Evolutionary conservation across 495 filamentous ascomycete species (phyloP).

Genomic region (Penicillium simplicissimum): DNA sequence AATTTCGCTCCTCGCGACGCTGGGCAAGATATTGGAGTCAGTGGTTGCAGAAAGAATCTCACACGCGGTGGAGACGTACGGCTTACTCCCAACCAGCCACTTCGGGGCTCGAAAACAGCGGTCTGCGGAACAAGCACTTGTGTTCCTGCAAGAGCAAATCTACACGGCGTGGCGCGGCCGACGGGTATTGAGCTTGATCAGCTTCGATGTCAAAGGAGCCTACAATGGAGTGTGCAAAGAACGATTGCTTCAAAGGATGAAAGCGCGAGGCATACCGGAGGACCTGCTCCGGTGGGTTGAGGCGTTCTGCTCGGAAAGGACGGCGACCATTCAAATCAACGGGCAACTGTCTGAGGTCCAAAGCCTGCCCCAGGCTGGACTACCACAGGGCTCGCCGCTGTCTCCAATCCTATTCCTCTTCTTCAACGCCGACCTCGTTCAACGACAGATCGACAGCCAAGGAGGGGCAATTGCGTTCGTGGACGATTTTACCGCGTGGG

Average conservation of each 20-base stretch:
- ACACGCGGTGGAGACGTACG: constrained; percentile 23
- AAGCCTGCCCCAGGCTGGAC: constrained; percentile 11
- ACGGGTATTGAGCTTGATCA: constrained; percentile 32
- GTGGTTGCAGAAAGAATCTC: constrained; percentile 33
- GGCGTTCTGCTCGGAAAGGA: constrained; percentile 30
- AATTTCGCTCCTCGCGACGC: constrained; percentile 32
- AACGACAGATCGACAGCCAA: constrained; percentile 24
- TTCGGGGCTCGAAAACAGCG: no score
- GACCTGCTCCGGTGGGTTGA: constrained; percentile 33
- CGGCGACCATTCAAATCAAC: no score
- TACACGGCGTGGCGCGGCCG: no score
- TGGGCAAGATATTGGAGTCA: constrained; percentile 32
- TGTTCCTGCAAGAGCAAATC: no score
- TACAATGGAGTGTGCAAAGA: constrained; percentile 42
- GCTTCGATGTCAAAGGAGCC: constrained; percentile 45
- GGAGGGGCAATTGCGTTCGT: constrained; percentile 23
- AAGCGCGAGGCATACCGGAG: constrained; percentile 31
- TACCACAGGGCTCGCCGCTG: constrained; percentile 1
- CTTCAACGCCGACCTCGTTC: constrained; percentile 33
- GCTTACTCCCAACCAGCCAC: no score
- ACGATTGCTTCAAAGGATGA: constrained; percentile 34
- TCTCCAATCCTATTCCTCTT: constrained; percentile 24
- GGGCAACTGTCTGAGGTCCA: constrained; percentile 16
- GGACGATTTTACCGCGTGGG: constrained; percentile 27
- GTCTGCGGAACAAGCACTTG: no score